These are phyloP conservation scores for Mesostigma viride DNA, from an alignment of 139 green algal genomes.

Conservation along the genomic window DNA sequence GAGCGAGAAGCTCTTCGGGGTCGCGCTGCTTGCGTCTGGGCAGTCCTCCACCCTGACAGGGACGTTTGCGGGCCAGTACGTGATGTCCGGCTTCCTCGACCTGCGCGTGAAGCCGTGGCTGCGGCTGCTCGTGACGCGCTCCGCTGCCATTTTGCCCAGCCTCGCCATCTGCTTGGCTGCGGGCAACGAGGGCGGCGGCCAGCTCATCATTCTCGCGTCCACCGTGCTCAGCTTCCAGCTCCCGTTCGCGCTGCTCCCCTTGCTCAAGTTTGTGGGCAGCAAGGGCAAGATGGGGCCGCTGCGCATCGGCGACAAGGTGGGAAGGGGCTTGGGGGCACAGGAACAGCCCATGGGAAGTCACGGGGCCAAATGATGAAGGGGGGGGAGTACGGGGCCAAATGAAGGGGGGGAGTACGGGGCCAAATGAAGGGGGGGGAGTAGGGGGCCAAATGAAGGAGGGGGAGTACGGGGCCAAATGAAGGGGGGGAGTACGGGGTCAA, in stretches of 20 bases:
- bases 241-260: conserved; percentile 38
- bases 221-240: conserved; percentile 36
- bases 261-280: conserved; percentile 40
- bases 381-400: too few species aligned
- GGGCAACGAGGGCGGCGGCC: conserved; percentile 23
- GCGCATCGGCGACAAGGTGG: too few species aligned
- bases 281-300: conserved; percentile 24
- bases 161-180: conserved; percentile 32
- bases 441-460: too few species aligned
- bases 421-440: too few species aligned
- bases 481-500: too few species aligned
- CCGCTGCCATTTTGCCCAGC: conserved; percentile 34
- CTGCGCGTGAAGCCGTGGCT: conserved; percentile 31
- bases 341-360: too few species aligned
- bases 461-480: too few species aligned
- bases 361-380: too few species aligned
- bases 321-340: too few species aligned
- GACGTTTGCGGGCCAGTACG: conserved; percentile 69
- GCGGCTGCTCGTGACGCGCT: conserved; percentile 36
- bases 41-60: conserved; percentile 67
- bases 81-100: conserved; percentile 54
- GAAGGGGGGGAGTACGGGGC: too few species aligned
- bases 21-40: conserved; percentile 39
- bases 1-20: conserved; percentile 27
- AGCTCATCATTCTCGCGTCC: conserved; percentile 38